Conservation (phyloP, 176 grass and related monocot genomes). For the Miscanthus lutarioriparius region DNA sequence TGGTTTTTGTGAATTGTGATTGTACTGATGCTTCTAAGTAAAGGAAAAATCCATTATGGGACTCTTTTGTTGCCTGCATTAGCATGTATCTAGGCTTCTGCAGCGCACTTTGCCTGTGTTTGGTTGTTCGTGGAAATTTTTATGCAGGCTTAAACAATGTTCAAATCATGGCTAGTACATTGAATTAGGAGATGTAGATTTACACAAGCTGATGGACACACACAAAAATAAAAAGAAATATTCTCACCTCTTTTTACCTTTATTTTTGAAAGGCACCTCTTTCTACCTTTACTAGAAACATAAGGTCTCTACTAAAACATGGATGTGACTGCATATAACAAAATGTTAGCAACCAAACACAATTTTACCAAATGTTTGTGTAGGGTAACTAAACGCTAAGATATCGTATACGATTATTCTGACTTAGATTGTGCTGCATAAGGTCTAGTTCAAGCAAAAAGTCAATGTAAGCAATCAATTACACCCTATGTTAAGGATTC, state of each 20-base stretch:
- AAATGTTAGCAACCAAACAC: not conserved
- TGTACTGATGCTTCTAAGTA: not conserved
- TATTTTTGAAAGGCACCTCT: not conserved
- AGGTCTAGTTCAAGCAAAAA: not conserved
- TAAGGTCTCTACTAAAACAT: not conserved
- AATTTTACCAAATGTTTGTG: not conserved
- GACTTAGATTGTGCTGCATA: not conserved
- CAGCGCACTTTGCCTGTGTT: not conserved
- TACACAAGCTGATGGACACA: not conserved
- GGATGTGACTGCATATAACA: not conserved
- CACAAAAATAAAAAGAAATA: not conserved
- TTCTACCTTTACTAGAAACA: not conserved
- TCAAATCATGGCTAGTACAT: not conserved
- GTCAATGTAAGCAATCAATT: not conserved
- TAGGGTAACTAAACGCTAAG: not conserved
- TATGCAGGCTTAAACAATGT: not conserved
- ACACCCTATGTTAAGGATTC: not conserved
- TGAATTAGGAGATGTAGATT: not conserved
- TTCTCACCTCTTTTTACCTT: not conserved
- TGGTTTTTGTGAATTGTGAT: not conserved
- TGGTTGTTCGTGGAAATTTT: not conserved
- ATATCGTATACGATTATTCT: not conserved
- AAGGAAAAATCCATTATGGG: not conserved
- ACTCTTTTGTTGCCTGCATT: not conserved
- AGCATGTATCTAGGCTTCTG: not conserved